Evolutionary conservation across 306 rosid genomes (phyloP), one percentile per base, ranked within the genome.

Genomic region (Vachellia pachyceras): DNA sequence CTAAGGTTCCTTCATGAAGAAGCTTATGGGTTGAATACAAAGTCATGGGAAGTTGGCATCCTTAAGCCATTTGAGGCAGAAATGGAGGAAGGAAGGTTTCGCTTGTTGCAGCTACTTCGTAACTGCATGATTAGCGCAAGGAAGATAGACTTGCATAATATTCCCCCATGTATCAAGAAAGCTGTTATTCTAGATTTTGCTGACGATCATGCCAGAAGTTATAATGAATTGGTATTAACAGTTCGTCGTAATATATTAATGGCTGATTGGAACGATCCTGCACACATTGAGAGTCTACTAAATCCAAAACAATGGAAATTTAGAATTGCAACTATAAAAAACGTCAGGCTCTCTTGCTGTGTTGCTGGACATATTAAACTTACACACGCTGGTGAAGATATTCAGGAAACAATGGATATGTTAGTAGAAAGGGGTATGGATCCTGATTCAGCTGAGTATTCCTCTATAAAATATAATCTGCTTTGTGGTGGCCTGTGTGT

Each of bases 201-300:
- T 3, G 98, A 89, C 87, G 91, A 87, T 79, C 99, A 95, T 81
- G 94, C 99, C 11, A 88, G 88, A 86, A 95, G 92, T 82, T 95
- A 95, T 89, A 95, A 95, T 69, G 98, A 95, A 82, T 81, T 95
- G 82, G 91, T 90, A 79, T 94, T 93, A 74, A 95, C 98, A 40
- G 99, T 95, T 64, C 92, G 92, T 64, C 94, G 99, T 44, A 95
- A 95, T 86, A 87, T 95, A 84, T 83, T 95, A 78, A 88, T 93
- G 98, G 99, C 99, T 82, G 99, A 95, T 82, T 95, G 99, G 99
- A 93, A 91, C 78, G 99, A 95, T 85, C 91, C 94, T 80, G 93
- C 99, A 40, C 99, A 95, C 82, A 88, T 90, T 83, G 99, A 95
- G 92, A 91, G 97, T 89, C 91, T 95, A 79, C 80, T 95, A 83